Base-by-base conservation (phyloP, 306 rosid species). In the Heteromeles arbutifolia region DNA sequence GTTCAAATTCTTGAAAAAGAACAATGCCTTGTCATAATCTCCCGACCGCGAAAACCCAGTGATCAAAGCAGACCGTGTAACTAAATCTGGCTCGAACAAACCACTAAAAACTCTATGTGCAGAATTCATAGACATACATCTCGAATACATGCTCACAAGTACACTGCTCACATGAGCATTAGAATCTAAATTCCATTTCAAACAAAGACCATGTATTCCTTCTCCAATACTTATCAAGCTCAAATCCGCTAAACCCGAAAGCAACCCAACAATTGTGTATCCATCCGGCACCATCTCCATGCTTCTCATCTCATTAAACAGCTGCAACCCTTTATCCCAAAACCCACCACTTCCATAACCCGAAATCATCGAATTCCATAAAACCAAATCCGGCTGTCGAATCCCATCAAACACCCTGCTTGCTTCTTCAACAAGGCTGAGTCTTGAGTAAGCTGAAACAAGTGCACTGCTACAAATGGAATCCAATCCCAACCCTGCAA, bases 31-130 rank as follows among this genome's bases (percentile, higher is more conserved):
- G 29, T 72, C 82, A 72, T 77, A 72, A 50, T 92, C 90, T 69
- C 97, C 92, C 48, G 87, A 77, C 59, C 70, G 92, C 69, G 96
- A 86, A 83, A 86, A 86, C 43, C 98, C 98, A 62, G 87, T 73
- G 70, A 95, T 87, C 66, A 95, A 89, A 77, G 95, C 88, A 50
- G 97, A 90, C 96, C 98, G 86, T 18, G 90, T 89, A 48, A 95
- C 90, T 79, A 95, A 89, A 89, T 92, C 98, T 57, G 93, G 96
- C 74, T 84, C 83, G 52, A 52, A 79, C 65, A 89, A 70, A 79
- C 87, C 81, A 67, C 82, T 52, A 79, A 95, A 95, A 63, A 90
- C 89, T 67, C 81, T 76, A 79, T 82, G 77, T 15, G 96, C 97
- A 1, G 85, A 92, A 64, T 61, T 77, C 85, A 89, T 84, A 81